phyloP scores from a whole-genome alignment of 2,329 filamentous ascomycete genomes.

The Aspergillus candidus region DNA sequence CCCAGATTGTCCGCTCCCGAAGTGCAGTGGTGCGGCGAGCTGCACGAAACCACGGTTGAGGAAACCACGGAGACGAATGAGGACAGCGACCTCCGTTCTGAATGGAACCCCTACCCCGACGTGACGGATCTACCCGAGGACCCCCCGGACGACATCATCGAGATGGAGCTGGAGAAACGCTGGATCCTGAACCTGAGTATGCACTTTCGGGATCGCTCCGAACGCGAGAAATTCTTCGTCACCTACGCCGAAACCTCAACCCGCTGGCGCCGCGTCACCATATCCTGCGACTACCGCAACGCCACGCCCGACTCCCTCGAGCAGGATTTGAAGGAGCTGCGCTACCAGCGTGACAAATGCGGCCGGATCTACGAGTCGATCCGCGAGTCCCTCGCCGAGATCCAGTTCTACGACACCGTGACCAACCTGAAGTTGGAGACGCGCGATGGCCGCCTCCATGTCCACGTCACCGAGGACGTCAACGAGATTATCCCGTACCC shows the following conservation, averaged over 20 bases:
- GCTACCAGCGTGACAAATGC: constrained; percentile 86
- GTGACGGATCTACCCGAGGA: constrained; percentile 21
- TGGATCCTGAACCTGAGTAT: constrained; percentile 99
- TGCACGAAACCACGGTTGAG: constrained; percentile 28
- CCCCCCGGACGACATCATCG: constrained; percentile 45
- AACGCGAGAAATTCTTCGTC: constrained; percentile 95
- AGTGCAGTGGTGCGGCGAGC: constrained; percentile 32
- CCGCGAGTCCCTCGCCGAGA: constrained; percentile 82
- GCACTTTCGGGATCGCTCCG: constrained; percentile 91
- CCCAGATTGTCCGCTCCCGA: constrained; percentile 39
- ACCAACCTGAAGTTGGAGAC: constrained; percentile 95
- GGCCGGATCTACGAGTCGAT: constrained; percentile 91
- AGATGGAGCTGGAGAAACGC: constrained; percentile 73
- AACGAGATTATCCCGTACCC: constrained; percentile 93
- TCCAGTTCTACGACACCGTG: constrained; percentile 92
- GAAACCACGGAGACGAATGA: constrained; percentile 25
- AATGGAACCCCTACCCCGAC: constrained; percentile 25
- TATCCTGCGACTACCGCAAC: constrained; percentile 86
- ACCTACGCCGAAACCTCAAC: constrained; percentile 79
- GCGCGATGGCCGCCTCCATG: constrained; percentile 76
- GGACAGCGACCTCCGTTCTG: constrained; percentile 21
- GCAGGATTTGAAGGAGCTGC: constrained; percentile 67
- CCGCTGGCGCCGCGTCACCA: constrained; percentile 79
- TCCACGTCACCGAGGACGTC: constrained; percentile 95
- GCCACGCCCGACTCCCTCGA: constrained; percentile 78